Evolutionary conservation across 352 stramenopile genomes (phyloP).

Genomic region (Halophytophthora batemanensis): DNA sequence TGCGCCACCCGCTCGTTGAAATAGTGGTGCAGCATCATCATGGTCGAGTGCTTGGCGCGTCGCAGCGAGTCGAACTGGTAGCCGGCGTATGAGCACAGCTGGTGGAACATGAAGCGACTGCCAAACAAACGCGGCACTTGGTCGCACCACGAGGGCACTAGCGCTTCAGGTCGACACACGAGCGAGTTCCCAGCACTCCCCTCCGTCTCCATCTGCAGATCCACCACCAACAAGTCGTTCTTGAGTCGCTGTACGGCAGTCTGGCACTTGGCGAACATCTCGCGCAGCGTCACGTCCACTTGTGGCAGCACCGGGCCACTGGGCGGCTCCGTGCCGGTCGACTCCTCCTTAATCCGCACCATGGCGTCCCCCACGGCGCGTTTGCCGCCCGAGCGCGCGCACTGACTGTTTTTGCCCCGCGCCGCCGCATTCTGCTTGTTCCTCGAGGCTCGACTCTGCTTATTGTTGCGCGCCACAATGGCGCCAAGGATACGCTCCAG

Average conservation of each 20-base stretch:
- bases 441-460: constrained; percentile 41
- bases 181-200: constrained; percentile 8
- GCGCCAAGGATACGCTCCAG: constrained; percentile 72
- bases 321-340: neutral
- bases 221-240: constrained; percentile 78
- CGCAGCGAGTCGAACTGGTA: constrained; percentile 89
- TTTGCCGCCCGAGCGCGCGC: constrained; percentile 47
- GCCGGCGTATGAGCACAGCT: constrained; percentile 67
- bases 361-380: constrained; percentile 26
- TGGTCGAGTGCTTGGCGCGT: constrained; percentile 87
- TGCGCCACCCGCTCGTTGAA: constrained; percentile 74
- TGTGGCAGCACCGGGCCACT: constrained; percentile 10
- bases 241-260: constrained; percentile 64
- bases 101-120: constrained; percentile 86
- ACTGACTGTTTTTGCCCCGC: constrained; percentile 37
- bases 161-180: constrained; percentile 32
- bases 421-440: constrained; percentile 23
- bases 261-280: constrained; percentile 64
- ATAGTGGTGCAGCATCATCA: constrained; percentile 90
- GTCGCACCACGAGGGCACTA: constrained; percentile 50
- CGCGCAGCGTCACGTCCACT: constrained; percentile 61
- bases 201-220: constrained; percentile 33
- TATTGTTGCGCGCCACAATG: constrained; percentile 60
- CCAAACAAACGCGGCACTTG: constrained; percentile 77
- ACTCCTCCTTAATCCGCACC: constrained; percentile 51